Conservation (phyloP, 768 basidiomycete species). For the Collybia sp. region DNA sequence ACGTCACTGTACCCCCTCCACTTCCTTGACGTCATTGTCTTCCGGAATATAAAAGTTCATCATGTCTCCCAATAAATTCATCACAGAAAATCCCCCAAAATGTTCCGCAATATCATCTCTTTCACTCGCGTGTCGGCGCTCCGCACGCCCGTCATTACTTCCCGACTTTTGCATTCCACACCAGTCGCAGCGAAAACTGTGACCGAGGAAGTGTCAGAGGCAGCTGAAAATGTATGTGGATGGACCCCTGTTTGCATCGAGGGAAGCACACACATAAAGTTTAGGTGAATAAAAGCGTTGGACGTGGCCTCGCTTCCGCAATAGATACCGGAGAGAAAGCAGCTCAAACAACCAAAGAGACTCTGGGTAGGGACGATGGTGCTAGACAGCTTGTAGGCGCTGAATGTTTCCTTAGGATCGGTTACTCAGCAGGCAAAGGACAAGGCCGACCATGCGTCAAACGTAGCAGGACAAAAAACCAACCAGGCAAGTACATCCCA, state of each 20-base stretch:
- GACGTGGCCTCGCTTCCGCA: conserved; percentile 39
- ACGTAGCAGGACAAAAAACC: conserved; percentile 28
- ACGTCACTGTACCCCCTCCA: background rate
- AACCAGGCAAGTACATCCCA: conserved; percentile 26
- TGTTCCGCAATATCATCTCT: conserved; percentile 8
- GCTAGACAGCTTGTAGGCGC: background rate
- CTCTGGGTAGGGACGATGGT: conserved; percentile 25
- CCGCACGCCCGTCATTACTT: conserved; percentile 5
- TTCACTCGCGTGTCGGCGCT: conserved; percentile 6
- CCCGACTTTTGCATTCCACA: conserved; percentile 29
- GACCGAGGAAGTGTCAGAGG: conserved; percentile 39
- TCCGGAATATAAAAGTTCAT: background rate
- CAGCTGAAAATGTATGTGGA: conserved; percentile 34
- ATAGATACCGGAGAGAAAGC: conserved; percentile 43
- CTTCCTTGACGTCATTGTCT: background rate
- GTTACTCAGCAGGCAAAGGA: conserved; percentile 26
- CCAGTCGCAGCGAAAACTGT: conserved; percentile 31
- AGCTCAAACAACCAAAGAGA: conserved; percentile 34
- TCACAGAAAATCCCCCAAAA: background rate
- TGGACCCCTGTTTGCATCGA: background rate
- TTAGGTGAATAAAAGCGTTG: conserved; percentile 42
- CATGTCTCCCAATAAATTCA: background rate
- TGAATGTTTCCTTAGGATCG: conserved; percentile 21
- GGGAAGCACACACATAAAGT: background rate
- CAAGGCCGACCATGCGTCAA: conserved; percentile 29